Conservation (phyloP, 148 eudicot genomes). For the Amaranthus hypochondriacus region DNA sequence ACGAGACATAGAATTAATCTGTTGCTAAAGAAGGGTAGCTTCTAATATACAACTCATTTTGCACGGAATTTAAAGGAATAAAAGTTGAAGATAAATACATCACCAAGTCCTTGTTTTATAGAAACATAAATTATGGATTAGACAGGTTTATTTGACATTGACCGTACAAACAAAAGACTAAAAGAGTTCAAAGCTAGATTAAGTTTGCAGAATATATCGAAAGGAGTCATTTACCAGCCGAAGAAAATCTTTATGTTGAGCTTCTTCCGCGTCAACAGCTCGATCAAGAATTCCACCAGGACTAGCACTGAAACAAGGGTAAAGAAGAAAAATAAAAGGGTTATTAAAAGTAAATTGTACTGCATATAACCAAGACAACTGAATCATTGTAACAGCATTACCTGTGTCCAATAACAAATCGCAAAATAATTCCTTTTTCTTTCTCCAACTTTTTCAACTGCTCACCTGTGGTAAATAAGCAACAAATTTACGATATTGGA, state of each 20-base stretch:
- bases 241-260: constrained; percentile 55
- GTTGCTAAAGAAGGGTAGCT: too few species aligned
- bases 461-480: constrained; percentile 34
- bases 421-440: constrained; percentile 66
- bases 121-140: background rate
- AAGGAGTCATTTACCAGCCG: constrained; percentile 43
- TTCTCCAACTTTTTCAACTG: constrained; percentile 51
- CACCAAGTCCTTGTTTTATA: background rate
- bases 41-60: too few species aligned
- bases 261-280: constrained; percentile 66
- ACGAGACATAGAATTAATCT: too few species aligned
- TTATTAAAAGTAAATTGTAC: background rate
- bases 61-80: too few species aligned
- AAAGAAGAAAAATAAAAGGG: background rate
- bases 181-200: background rate
- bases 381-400: constrained; percentile 2
- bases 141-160: background rate
- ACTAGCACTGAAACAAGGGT: constrained; percentile 39
- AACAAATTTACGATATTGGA: background rate
- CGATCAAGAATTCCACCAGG: constrained; percentile 75
- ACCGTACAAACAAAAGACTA: background rate
- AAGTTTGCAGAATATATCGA: background rate
- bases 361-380: background rate
- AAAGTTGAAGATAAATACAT: too few species aligned
- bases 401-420: constrained; percentile 87